Conservation (phyloP, 371 early-diverging fungal genomes). For the Saksenaea vasiformis region DNA sequence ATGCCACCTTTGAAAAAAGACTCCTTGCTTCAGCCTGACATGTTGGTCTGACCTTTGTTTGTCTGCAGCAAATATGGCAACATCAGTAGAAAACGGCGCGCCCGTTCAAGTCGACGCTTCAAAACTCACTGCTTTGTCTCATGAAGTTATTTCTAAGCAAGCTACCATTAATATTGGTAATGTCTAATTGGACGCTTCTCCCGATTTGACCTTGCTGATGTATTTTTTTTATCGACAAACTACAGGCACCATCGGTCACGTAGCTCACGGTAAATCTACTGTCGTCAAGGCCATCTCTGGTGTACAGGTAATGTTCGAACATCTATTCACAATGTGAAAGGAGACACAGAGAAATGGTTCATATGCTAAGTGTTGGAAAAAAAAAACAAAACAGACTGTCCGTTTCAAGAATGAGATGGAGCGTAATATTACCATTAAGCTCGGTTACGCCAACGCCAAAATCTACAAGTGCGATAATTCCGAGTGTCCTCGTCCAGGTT, state of each 20-base stretch:
- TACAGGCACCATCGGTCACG: slow-evolving; percentile 99
- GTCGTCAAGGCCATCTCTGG: slow-evolving; percentile 99
- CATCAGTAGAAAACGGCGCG: slow-evolving; percentile 15
- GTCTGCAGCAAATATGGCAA: slow-evolving; percentile 5
- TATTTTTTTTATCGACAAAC: slow-evolving; percentile 9
- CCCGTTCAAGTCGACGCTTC: slow-evolving; percentile 42
- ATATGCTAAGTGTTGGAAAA: too few relatives aligned
- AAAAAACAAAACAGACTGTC: slow-evolving; percentile 90
- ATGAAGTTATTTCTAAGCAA: slow-evolving; percentile 95
- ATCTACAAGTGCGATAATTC: slow-evolving; percentile 95
- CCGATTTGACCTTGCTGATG: background rate
- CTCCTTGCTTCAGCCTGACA: background rate
- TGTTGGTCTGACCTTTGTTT: background rate
- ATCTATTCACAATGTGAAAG: background rate
- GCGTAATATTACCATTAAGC: slow-evolving; percentile 99
- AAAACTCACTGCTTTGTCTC: slow-evolving; percentile 76
- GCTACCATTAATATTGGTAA: slow-evolving; percentile 99
- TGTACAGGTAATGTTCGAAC: slow-evolving; percentile 71
- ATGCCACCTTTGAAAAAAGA: background rate
- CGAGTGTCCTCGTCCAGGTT: slow-evolving; percentile 95
- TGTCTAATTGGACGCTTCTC: background rate
- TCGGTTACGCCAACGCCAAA: slow-evolving; percentile 99
- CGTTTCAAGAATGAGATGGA: slow-evolving; percentile 99
- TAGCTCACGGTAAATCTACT: slow-evolving; percentile 99
- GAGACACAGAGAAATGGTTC: background rate